Evolutionary conservation across 2,329 filamentous ascomycete species (phyloP), one percentile per base, ranked within the genome.

Genomic region (Apiospora saccharicola): DNA sequence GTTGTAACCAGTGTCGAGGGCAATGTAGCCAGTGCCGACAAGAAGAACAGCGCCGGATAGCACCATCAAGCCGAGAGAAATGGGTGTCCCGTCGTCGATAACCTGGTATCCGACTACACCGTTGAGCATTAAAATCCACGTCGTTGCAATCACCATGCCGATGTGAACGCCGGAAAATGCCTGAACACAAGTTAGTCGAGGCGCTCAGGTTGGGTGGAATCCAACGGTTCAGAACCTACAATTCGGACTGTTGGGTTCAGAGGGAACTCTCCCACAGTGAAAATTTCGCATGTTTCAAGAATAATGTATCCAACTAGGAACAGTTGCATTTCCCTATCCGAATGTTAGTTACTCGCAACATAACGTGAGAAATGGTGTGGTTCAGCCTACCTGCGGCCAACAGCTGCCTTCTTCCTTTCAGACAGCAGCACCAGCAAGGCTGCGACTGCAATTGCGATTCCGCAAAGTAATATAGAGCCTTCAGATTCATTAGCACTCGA

Each of bases 221-320:
- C 2, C 8, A 37, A 12, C 16, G 19, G 57, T 41, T 41, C 34
- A 64, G 13, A 64, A 86, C 91, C 75, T 88, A 93, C 94, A 78
- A 93, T 88, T 81, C 95, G 91, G 72, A 94, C 93, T 69, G 84
- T 90, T 70, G 87, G 84, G 76, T 89, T 85, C 26, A 98, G 84
- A 3, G 96, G 95, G 78, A 99, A 96, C 43, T 92, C 93, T 76
- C 96, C 96, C 47, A 98, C 91, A 0, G 95, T 95, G 84, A 99
- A 98, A 79, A 99, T 98, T 82, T 98, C 96, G 84, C 95, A 98
- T 78, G 99, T 93, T 78, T 93, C 91, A 74, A 98, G 91, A 72
- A 98, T 83, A 72, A 97, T 92, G 82, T 94, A 99, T 69, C 93
- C 92, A 57, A 94, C 74, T 69, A 99, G 89, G 84, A 99, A 98